phyloP scores from a whole-genome alignment of 2,329 filamentous ascomycete genomes.

The Aurifilum marmelostoma region DNA sequence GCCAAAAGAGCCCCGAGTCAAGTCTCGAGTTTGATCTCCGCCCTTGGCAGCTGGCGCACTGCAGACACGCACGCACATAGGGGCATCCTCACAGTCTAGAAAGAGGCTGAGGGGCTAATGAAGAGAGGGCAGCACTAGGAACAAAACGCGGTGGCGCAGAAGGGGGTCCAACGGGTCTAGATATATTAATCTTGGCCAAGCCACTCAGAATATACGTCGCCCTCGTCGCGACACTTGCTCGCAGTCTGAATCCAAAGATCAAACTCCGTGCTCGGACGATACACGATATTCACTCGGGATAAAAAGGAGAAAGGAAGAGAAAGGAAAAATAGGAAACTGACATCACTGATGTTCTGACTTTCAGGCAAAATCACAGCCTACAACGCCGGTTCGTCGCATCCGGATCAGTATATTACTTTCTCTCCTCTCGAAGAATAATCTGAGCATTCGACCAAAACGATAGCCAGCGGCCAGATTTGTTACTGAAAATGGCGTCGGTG shows the following conservation, averaged over 20 bases:
- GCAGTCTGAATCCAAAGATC: neutral
- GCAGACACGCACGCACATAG: neutral
- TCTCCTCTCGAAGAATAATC: neutral
- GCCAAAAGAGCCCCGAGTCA: neutral
- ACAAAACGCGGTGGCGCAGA: neutral
- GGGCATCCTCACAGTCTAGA: neutral
- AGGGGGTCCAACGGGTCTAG: neutral
- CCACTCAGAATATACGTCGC: neutral
- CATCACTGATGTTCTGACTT: no score
- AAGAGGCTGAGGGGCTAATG: neutral
- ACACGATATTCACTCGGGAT: neutral
- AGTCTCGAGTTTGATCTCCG: neutral
- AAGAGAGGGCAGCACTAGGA: neutral
- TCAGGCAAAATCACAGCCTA: no score
- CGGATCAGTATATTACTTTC: neutral
- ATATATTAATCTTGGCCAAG: neutral
- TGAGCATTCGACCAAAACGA: no score
- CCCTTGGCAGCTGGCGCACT: neutral
- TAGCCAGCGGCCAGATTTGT: no score
- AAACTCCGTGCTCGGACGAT: no score
- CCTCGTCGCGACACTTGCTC: no score
- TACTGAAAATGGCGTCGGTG: neutral
- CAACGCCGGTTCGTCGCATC: neutral
- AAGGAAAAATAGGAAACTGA: no score
- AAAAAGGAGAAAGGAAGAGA: neutral